Evolutionary conservation across 305 asterid genomes (phyloP).

Genomic region (Fraxinus platypoda): DNA sequence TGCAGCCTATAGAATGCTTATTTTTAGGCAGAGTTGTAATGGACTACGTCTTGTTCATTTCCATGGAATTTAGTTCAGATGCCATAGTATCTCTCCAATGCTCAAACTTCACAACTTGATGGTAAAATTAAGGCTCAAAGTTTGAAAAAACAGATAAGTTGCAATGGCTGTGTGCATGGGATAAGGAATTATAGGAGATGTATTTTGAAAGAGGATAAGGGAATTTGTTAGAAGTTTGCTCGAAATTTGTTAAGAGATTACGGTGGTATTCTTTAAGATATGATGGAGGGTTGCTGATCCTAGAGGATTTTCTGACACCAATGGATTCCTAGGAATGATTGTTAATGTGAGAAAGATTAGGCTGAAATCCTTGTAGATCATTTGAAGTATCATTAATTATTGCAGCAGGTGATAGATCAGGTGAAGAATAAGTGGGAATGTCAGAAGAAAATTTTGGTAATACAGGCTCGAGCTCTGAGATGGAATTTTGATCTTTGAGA

Average conservation of each 20-base stretch:
- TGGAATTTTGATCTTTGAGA: neutral
- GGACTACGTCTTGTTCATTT: too few species aligned
- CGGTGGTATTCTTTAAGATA: neutral
- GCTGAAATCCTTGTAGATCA: neutral
- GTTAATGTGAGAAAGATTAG: too few species aligned
- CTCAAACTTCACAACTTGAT: too few species aligned
- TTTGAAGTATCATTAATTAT: too few species aligned
- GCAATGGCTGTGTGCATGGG: neutral
- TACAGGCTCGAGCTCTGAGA: neutral
- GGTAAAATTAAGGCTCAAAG: too few species aligned
- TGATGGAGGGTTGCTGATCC: neutral
- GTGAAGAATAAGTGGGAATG: neutral
- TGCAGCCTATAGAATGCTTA: too few species aligned
- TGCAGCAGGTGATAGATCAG: neutral
- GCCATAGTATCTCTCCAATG: too few species aligned
- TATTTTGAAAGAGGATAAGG: neutral
- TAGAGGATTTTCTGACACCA: neutral
- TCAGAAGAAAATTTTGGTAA: neutral
- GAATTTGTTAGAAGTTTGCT: neutral
- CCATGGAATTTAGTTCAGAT: too few species aligned
- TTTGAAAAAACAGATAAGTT: too few species aligned
- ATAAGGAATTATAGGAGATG: neutral
- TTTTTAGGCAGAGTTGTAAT: too few species aligned
- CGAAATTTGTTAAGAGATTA: neutral
- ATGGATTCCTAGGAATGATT: neutral